Percentiles rank a stretch among this genome's conserved stretches.
phyloP scores from a whole-genome alignment of 192 early-diverging fungal genomes.

The Coemansia pectinata region DNA sequence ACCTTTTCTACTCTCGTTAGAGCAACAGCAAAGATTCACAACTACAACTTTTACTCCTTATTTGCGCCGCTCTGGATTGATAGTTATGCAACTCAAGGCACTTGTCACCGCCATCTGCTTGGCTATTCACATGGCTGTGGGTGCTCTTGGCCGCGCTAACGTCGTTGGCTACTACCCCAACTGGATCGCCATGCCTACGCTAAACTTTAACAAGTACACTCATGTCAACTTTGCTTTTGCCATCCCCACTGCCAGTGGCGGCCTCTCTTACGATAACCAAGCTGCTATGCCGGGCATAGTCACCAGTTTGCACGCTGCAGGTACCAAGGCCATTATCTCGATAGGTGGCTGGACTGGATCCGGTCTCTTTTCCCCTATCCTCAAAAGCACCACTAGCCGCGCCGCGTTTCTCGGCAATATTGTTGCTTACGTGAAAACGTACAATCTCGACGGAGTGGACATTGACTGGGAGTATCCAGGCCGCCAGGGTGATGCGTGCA shows the following conservation, averaged over 20 bases:
- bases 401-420: slow-evolving; percentile 32
- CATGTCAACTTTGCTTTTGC: slow-evolving; percentile 65
- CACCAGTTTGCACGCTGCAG: slow-evolving; percentile 3
- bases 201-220: slow-evolving; percentile 45
- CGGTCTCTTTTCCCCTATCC: slow-evolving; percentile 58
- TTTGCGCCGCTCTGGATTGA: neutral
- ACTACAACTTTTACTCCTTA: neutral
- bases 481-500: slow-evolving; percentile 59
- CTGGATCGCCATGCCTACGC: slow-evolving; percentile 24
- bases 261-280: slow-evolving; percentile 23
- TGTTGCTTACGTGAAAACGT: slow-evolving; percentile 34
- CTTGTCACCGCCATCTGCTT: slow-evolving; percentile 12
- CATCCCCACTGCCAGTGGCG: slow-evolving; percentile 17
- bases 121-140: neutral
- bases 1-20: neutral
- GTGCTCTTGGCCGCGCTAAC: slow-evolving; percentile 15
- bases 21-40: neutral
- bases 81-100: slow-evolving; percentile 4
- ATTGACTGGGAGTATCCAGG: slow-evolving; percentile 67
- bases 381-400: slow-evolving; percentile 33
- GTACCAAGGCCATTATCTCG: slow-evolving; percentile 59
- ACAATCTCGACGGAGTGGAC: slow-evolving; percentile 61
- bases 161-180: slow-evolving; percentile 39
- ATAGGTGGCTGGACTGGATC: slow-evolving; percentile 76
- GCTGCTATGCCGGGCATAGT: slow-evolving; percentile 9